These are phyloP conservation scores for Scheffersomyces amazonensis DNA, from an alignment of 805 yeast species.

Conservation along the genomic window DNA sequence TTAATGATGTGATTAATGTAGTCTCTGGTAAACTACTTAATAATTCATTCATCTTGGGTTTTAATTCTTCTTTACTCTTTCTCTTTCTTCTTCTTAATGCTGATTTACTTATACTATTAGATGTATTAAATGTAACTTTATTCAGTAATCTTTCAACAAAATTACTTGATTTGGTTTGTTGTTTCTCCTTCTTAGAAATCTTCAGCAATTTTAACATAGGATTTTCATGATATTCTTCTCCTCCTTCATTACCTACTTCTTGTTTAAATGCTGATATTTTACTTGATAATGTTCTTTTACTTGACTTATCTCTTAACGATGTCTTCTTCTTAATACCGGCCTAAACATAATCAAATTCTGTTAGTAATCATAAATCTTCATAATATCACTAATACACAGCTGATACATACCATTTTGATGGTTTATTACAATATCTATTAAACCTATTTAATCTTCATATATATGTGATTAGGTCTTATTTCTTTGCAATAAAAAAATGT, in stretches of 20 bases:
- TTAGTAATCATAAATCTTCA: too few relatives aligned
- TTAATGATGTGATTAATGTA: not conserved
- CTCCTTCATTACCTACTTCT: constrained; percentile 10
- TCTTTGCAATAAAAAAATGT: too few relatives aligned
- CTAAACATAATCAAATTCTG: too few relatives aligned
- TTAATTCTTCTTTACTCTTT: constrained; percentile 57
- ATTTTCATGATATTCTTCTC: constrained; percentile 27
- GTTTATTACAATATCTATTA: too few relatives aligned
- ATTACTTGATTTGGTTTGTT: constrained; percentile 33
- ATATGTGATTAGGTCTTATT: too few relatives aligned
- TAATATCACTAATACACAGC: too few relatives aligned
- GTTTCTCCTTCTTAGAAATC: constrained; percentile 53
- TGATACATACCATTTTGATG: too few relatives aligned
- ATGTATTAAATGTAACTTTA: constrained; percentile 28
- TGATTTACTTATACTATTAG: constrained; percentile 60
- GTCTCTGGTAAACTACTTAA: constrained; percentile 47
- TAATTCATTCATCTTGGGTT: constrained; percentile 66
- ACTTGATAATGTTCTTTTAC: constrained; percentile 16
- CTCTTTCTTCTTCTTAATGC: constrained; percentile 62
- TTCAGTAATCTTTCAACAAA: constrained; percentile 27
- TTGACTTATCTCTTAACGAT: constrained; percentile 31
- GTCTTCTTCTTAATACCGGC: constrained; percentile 34
- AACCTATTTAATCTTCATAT: too few relatives aligned
- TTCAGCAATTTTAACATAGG: constrained; percentile 55
- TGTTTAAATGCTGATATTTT: constrained; percentile 26